Percentiles rank a stretch among this genome's conserved stretches.
These are phyloP conservation scores for Arctostaphylos glauca DNA, from an alignment of 148 eudicot genomes.

Conservation along the genomic window DNA sequence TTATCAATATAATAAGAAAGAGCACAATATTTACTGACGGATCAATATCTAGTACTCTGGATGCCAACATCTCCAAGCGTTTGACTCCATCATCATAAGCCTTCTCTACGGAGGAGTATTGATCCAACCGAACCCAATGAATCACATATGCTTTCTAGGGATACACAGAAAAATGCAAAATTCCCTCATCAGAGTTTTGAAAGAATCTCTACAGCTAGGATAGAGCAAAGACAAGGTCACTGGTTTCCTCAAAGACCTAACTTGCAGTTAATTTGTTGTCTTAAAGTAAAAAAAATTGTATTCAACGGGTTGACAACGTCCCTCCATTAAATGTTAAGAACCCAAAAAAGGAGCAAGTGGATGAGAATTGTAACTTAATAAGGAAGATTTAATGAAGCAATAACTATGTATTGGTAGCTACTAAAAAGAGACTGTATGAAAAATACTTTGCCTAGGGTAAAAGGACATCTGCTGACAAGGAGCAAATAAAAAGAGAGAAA, in stretches of 20 bases:
- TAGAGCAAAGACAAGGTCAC: background rate
- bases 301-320: background rate
- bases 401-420: background rate
- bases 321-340: background rate
- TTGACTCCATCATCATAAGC: conserved; percentile 49
- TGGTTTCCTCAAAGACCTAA: background rate
- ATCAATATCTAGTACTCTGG: conserved; percentile 41
- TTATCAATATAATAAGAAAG: background rate
- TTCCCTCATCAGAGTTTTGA: background rate
- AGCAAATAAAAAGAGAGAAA: background rate
- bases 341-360: background rate
- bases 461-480: background rate
- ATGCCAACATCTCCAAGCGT: conserved; percentile 42
- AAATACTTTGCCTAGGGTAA: background rate
- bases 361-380: background rate
- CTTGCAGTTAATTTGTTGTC: background rate
- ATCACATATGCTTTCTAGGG: conserved; percentile 48
- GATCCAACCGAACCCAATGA: conserved; percentile 54
- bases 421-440: background rate
- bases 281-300: background rate
- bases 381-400: background rate
- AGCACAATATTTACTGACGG: conserved; percentile 34
- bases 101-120: conserved; percentile 35
- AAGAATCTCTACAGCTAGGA: background rate
- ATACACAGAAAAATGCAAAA: conserved; percentile 9